Conservation (phyloP, 1,139 yeast genomes). For the Diutina catenulata region DNA sequence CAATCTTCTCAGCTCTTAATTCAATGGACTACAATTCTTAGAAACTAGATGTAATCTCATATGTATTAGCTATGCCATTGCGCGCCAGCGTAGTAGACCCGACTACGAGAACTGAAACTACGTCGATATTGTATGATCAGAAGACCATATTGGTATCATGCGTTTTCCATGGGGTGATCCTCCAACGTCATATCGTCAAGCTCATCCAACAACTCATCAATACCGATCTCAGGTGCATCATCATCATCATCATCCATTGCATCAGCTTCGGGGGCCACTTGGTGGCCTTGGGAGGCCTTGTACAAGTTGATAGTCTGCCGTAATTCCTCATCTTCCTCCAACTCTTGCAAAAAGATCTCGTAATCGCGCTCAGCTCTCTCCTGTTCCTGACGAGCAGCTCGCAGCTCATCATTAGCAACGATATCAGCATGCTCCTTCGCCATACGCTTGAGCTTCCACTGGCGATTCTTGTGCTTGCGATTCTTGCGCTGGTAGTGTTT, state of each 20-base stretch:
- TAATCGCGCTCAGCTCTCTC: slow-evolving; percentile 93
- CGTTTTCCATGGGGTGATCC: no score
- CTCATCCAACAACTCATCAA: slow-evolving; percentile 83
- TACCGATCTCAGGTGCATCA: slow-evolving; percentile 64
- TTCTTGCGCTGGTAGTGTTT: slow-evolving; percentile 77
- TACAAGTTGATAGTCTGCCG: slow-evolving; percentile 85
- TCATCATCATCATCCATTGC: slow-evolving; percentile 43
- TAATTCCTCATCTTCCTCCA: slow-evolving; percentile 93
- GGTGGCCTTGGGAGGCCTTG: slow-evolving; percentile 36
- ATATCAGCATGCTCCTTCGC: slow-evolving; percentile 88
- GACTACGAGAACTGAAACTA: no score
- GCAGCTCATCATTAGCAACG: slow-evolving; percentile 65
- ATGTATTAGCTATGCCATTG: no score
- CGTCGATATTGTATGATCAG: no score
- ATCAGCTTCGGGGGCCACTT: slow-evolving; percentile 22
- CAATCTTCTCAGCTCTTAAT: no score
- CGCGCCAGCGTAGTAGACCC: no score
- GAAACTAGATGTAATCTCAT: no score
- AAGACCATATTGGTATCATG: no score
- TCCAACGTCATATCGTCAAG: slow-evolving; percentile 85
- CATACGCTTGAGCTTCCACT: slow-evolving; percentile 97
- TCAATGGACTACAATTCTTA: no score
- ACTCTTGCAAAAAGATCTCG: slow-evolving; percentile 90
- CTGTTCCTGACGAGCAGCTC: slow-evolving; percentile 77
- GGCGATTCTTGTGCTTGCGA: slow-evolving; percentile 67